Evolutionary conservation across 225 moss, liverwort and hornwort species (phyloP).

Genomic region (Marchantia paleacea): DNA sequence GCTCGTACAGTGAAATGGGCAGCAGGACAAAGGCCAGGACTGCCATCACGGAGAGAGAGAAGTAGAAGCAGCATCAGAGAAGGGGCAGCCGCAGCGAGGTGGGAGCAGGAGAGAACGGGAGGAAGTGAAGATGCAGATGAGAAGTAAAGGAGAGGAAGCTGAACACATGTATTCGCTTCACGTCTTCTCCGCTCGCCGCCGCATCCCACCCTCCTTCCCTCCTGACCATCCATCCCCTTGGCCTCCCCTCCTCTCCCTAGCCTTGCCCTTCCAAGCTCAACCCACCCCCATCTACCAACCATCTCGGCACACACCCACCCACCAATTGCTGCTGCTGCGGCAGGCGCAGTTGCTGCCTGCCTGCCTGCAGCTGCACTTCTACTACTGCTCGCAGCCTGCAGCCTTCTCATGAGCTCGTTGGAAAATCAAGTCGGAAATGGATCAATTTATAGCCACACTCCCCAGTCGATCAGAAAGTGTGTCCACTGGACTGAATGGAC

Average conservation of each 20-base stretch:
- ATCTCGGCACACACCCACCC: not conserved
- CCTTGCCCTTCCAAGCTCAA: not conserved
- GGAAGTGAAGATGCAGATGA: not conserved
- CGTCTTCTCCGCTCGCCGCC: not conserved
- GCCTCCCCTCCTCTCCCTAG: not conserved
- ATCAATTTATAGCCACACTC: conserved; percentile 8
- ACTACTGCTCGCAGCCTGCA: not conserved
- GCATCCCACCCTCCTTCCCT: not conserved
- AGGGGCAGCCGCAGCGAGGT: not conserved
- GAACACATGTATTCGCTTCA: not conserved
- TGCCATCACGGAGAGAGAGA: not conserved
- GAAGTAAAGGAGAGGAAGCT: not conserved
- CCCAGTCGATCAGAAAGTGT: conserved; percentile 1
- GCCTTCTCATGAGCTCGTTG: not conserved
- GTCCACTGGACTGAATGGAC: not conserved
- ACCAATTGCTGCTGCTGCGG: not conserved
- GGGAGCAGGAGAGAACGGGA: not conserved
- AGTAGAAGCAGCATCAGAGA: not conserved
- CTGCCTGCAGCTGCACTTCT: not conserved
- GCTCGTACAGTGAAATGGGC: not conserved
- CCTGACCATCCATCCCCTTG: not conserved
- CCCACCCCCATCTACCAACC: not conserved
- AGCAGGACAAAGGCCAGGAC: not conserved
- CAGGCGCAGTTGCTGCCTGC: not conserved
- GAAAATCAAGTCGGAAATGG: not conserved